These are phyloP conservation scores for Solanum hybrid DNA, from an alignment of 305 asterid species.

Conservation along the genomic window DNA sequence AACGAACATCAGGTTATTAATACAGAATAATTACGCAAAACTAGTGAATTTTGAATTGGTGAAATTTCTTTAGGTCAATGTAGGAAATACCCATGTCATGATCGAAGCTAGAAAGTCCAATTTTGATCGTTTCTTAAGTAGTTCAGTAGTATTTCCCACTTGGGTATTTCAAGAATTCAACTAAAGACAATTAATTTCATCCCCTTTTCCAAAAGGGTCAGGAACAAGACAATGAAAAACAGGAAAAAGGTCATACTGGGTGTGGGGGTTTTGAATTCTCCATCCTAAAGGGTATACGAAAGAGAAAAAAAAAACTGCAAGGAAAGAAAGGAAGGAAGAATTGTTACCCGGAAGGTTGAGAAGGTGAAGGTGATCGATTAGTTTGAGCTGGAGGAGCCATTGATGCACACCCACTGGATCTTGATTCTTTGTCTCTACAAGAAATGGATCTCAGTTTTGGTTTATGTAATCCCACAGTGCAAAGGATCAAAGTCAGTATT, in stretches of 20 bases:
- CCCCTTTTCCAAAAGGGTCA: not conserved
- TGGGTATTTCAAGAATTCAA: not conserved
- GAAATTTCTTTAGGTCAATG: not conserved
- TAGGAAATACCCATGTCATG: not conserved
- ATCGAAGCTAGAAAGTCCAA: not conserved
- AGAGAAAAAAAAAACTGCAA: not conserved
- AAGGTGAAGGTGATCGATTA: constrained; percentile 84
- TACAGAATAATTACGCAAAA: not conserved
- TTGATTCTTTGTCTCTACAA: not conserved
- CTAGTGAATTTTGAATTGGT: not conserved
- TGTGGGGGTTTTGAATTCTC: not conserved
- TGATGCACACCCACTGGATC: constrained; percentile 9
- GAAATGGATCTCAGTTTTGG: constrained; percentile 5
- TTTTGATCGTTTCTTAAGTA: not conserved
- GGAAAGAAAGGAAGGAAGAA: not conserved
- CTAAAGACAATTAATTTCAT: not conserved
- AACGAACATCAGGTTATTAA: not conserved
- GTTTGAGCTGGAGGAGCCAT: constrained; percentile 94
- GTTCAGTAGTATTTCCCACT: not conserved
- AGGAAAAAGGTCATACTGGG: not conserved
- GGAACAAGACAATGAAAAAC: not conserved
- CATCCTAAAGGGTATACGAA: not conserved
- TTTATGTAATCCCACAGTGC: not conserved
- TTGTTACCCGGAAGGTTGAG: constrained; percentile 90
- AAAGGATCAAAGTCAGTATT: not conserved